Percentiles rank a stretch among this genome's conserved stretches.
Conservation (phyloP, 192 early-diverging fungal species). For the Podila clonocystis region DNA sequence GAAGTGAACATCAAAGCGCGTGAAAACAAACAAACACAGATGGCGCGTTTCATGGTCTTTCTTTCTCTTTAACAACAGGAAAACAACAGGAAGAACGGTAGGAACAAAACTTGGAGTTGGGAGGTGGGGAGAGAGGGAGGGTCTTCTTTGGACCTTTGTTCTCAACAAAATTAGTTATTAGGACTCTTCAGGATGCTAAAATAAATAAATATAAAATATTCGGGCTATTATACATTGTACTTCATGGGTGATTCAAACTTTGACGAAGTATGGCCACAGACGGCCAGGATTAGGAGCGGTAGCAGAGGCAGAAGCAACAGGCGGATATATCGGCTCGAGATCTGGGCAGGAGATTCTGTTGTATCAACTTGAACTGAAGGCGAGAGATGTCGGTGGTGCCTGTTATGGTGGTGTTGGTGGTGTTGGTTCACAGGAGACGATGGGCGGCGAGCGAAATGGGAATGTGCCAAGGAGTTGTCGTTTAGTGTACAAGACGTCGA, state of each 20-base stretch:
- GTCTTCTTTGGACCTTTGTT: too few species aligned
- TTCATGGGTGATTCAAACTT: constrained; percentile 37
- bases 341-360: constrained; percentile 19
- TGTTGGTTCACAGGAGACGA: not conserved
- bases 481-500: not conserved
- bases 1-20: too few species aligned
- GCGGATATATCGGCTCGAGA: constrained; percentile 39
- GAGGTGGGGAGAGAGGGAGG: too few species aligned
- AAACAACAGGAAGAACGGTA: too few species aligned
- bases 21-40: too few species aligned
- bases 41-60: too few species aligned
- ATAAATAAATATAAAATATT: not conserved
- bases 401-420: not conserved
- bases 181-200: not conserved
- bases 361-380: not conserved
- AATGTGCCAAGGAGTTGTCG: not conserved
- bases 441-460: not conserved
- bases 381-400: not conserved
- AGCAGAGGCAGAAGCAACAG: constrained; percentile 36
- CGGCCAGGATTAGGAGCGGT: constrained; percentile 30
- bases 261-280: constrained; percentile 37
- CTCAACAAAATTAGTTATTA: not conserved
- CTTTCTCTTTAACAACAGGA: too few species aligned
- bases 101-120: too few species aligned
- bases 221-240: constrained; percentile 14